A percentile compares a stretch with the other conserved stretches of the same genome.
Conservation (phyloP, 2,329 filamentous ascomycete genomes). For the Niveomyces coronatus region DNA sequence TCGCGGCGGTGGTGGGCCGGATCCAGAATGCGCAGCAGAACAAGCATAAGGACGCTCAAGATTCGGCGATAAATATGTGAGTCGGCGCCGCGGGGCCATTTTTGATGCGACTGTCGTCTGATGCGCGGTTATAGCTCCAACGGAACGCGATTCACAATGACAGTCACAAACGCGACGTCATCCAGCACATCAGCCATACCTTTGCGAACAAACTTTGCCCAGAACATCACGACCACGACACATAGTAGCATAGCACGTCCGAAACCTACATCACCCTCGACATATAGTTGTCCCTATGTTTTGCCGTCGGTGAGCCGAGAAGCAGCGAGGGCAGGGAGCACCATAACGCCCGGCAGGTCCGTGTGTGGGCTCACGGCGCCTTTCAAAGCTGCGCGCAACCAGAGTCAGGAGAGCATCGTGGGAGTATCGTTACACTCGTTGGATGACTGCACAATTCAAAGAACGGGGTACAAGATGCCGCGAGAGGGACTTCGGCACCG, state of each 20-base stretch:
- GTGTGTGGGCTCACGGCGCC: slow-evolving; percentile 1
- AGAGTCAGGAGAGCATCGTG: background rate
- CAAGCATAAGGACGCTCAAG: slow-evolving; percentile 1
- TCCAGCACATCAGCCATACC: background rate
- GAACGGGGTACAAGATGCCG: background rate
- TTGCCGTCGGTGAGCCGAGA: background rate
- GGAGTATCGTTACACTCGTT: slow-evolving; percentile 1
- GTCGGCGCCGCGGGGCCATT: no score
- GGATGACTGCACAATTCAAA: slow-evolving; percentile 5
- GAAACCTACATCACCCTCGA: background rate
- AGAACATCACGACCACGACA: background rate
- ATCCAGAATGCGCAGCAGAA: slow-evolving; percentile 6
- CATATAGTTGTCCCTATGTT: slow-evolving; percentile 6
- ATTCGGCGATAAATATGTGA: no score
- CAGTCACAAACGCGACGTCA: background rate
- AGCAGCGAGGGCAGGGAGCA: background rate
- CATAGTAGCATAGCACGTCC: slow-evolving; percentile 3
- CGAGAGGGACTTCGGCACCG: background rate
- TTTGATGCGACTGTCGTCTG: no score
- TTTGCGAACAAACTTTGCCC: background rate
- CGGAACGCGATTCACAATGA: slow-evolving; percentile 1
- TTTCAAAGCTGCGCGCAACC: background rate
- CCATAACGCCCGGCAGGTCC: background rate
- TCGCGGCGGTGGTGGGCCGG: slow-evolving; percentile 7
- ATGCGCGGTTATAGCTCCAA: no score